Percentiles rank a stretch among this genome's conserved stretches.
phyloP scores from a whole-genome alignment of 257 asterid species.

The Fraxinus americana region DNA sequence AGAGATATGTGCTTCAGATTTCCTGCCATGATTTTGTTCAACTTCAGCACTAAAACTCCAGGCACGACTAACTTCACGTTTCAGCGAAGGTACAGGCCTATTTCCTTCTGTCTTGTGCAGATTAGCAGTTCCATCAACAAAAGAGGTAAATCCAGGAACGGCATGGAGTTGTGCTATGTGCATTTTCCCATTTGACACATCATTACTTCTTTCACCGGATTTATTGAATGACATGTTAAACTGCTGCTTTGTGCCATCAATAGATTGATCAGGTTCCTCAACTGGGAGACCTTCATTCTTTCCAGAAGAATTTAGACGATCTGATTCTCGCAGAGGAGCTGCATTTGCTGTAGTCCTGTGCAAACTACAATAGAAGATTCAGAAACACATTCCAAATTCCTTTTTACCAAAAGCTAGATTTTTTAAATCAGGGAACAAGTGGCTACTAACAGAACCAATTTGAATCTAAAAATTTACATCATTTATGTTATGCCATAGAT shows the following conservation, averaged over 20 bases:
- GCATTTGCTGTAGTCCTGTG: constrained; percentile 41
- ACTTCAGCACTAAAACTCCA: constrained; percentile 65
- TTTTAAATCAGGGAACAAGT: neutral
- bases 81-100: constrained; percentile 41
- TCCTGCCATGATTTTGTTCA: constrained; percentile 32
- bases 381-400: constrained; percentile 18
- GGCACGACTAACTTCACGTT: constrained; percentile 52
- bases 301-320: constrained; percentile 37
- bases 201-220: constrained; percentile 47
- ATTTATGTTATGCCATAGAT: neutral
- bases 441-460: neutral
- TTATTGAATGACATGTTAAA: constrained; percentile 75
- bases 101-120: constrained; percentile 40
- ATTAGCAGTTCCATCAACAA: constrained; percentile 54
- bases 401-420: constrained; percentile 9
- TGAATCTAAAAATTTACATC: constrained; percentile 5
- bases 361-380: constrained; percentile 11
- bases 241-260: constrained; percentile 62
- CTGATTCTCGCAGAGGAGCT: constrained; percentile 38
- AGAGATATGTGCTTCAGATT: constrained; percentile 30
- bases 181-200: constrained; percentile 52
- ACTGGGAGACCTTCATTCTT: constrained; percentile 35
- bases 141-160: constrained; percentile 71
- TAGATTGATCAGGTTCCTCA: constrained; percentile 53
- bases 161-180: constrained; percentile 73